Evolutionary conservation across 148 eudicot species (phyloP), one percentile per base, ranked within the genome.

Genomic region (Chenopodium quinoa): DNA sequence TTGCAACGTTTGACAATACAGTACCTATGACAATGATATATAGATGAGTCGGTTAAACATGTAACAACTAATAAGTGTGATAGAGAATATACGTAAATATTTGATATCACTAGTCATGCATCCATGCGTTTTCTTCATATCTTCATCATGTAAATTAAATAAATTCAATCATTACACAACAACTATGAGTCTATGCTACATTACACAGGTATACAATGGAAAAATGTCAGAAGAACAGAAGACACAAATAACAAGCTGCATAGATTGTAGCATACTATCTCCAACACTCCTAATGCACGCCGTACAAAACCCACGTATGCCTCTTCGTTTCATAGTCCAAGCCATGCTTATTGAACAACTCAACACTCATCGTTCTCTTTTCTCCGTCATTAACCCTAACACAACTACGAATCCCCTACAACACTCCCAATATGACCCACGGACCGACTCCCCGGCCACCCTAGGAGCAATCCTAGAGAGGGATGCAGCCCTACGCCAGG

Each of bases 321-420:
- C 98, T 14, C 84, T 94, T 11, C 80, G 95, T 11, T 93, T 94
- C 86, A 82, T 94, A 0, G 93, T 94, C 83, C 97, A 93, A 84
- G 97, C 98, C 83, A 93, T 94, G 97, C 91, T 94, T 71, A 79
- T 91, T 58, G 92, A 90, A 86, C 97, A 93, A 79, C 92, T 94
- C 86, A 90, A 88, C 88, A 90, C 98, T 2, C 98, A 93, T 75
- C 94, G 90, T 78, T 85, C 95, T 72, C 85, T 94, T 82, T 81
- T 86, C 85, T 75, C 87, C 47, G 75, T 77, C 23, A 80, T 84
- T 78, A 80, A 76, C 78, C 32, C 75, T 79, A 12, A 37, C 19
- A 75, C 78, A 3, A 84, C 78, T 29, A 19, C 48, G 72, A 12
- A 32, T 9, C 71, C 23, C 64, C 25, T 52, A 31, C 74, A 58